Base-by-base conservation (phyloP, 768 basidiomycete genomes). In the Cyclocybe cylindracea region DNA sequence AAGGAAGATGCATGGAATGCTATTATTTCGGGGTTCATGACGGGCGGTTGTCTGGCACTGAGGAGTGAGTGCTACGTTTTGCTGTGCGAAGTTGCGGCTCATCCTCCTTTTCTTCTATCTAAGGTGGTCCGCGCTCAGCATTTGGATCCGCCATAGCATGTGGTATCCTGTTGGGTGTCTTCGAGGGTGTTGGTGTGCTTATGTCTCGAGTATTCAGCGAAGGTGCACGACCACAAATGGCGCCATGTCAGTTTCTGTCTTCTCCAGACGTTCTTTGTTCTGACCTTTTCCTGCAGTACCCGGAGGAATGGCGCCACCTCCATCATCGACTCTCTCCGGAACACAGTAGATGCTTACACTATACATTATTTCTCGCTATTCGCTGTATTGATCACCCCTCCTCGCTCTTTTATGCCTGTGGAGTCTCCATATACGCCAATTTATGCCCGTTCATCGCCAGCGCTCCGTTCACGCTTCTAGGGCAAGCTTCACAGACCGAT, bases 1-100 rank as follows among this genome's bases (percentile, higher is more conserved):
- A 97, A 98, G 68, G 94, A 97, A 72, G 95, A 97, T 69, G 91
- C 96, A 46, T 99, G 94, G 94, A 99, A 99, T 66, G 94, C 94
- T 38, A 98, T 99, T 63, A 88, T 97, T 46, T 94, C 94, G 19
- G 97, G 97, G 40, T 99, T 99, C 75, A 83, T 97, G 86, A 98
- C 97, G 8, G 97, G 97, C 71, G 97, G 97, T 49, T 95, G 91
- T 69, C 73, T 98, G 48, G 97, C 96, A 51, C 82, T 90, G 55
- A 83, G 96, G 75, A 92, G 96, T 97, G 70, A 72, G 91, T 86
- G 31, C n/a, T 35, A 31, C 37, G 45, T 54, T 18, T 54, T 44
- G 48, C 31, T 40, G 39, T 53, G 14, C 39, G 13, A 44, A 33
- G 24, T 39, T 44, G 32, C 29, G 47, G 40, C 18, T 13, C 51